These are phyloP conservation scores for Maudiozyma humilis DNA, from an alignment of 1,139 yeast species.

Conservation along the genomic window DNA sequence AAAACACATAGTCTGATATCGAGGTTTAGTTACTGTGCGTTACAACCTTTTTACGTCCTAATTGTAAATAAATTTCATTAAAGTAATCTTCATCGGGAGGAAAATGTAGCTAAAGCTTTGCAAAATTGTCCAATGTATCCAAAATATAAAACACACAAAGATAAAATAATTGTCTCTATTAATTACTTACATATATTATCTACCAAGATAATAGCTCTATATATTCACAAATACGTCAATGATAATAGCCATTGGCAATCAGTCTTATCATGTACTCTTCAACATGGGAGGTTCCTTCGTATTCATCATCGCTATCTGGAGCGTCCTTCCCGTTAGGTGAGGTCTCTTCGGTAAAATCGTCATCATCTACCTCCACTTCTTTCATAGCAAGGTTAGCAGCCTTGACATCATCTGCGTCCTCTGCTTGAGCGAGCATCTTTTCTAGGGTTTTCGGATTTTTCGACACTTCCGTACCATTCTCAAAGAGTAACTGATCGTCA, in stretches of 20 bases:
- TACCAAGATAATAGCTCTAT: too few species aligned
- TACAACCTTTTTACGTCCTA: too few species aligned
- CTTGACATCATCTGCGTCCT: constrained; percentile 88
- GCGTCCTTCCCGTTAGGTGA: constrained; percentile 18
- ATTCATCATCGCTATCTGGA: constrained; percentile 40
- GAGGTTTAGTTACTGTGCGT: too few species aligned
- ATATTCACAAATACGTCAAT: too few species aligned
- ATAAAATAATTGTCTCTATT: too few species aligned
- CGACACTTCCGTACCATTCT: constrained; percentile 28
- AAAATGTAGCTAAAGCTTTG: too few species aligned
- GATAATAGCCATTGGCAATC: constrained; percentile 74
- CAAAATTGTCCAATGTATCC: too few species aligned
- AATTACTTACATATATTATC: too few species aligned
- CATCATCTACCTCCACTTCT: constrained; percentile 77
- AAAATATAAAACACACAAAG: too few species aligned
- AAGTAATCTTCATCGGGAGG: too few species aligned
- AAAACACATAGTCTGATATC: too few species aligned
- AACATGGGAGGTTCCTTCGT: constrained; percentile 76
- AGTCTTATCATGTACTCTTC: constrained; percentile 94
- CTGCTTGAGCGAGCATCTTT: constrained; percentile 78
- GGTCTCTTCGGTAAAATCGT: constrained; percentile 58
- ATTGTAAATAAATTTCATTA: too few species aligned
- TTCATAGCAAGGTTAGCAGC: constrained; percentile 88
- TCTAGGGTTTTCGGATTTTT: constrained; percentile 42
- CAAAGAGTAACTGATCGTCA: constrained; percentile 31